Evolutionary conservation across 2,329 filamentous ascomycete genomes (phyloP).

Genomic region (Colletotrichum higginsianum): DNA sequence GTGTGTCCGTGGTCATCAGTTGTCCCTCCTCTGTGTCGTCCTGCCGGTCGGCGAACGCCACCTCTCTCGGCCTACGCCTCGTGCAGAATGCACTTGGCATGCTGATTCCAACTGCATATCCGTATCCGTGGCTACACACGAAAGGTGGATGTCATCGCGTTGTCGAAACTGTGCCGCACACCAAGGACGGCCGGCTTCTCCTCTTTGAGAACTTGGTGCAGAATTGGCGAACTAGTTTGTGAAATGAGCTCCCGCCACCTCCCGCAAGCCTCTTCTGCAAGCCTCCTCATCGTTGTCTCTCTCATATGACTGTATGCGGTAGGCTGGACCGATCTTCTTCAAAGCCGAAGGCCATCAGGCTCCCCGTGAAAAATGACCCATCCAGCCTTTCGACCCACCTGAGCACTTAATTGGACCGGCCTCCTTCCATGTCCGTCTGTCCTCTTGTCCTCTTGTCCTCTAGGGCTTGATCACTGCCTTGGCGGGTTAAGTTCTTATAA

Average conservation of each 20-base stretch:
- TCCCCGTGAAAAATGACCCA: constrained; percentile 21
- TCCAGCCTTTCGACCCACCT: constrained; percentile 27
- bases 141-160: constrained; percentile 7
- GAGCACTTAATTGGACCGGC: constrained; percentile 17
- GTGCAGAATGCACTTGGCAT: constrained; percentile 37
- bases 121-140: background rate
- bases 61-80: constrained; percentile 29
- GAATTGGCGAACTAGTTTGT: constrained; percentile 18
- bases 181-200: constrained; percentile 21
- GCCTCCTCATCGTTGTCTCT: constrained; percentile 17
- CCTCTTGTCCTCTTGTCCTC: background rate
- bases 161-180: constrained; percentile 6
- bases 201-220: constrained; percentile 11
- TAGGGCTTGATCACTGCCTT: constrained; percentile 7
- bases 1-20: constrained; percentile 10
- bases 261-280: constrained; percentile 17
- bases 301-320: constrained; percentile 1
- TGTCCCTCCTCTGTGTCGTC: constrained; percentile 1
- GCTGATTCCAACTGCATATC: constrained; percentile 20
- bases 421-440: background rate
- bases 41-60: constrained; percentile 18
- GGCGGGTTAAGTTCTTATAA: constrained; percentile 1
- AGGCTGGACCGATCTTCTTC: constrained; percentile 12
- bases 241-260: constrained; percentile 24
- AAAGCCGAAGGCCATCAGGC: constrained; percentile 9